Conservation (phyloP, 129 eudicot species). For the Saposhnikovia divaricata region DNA sequence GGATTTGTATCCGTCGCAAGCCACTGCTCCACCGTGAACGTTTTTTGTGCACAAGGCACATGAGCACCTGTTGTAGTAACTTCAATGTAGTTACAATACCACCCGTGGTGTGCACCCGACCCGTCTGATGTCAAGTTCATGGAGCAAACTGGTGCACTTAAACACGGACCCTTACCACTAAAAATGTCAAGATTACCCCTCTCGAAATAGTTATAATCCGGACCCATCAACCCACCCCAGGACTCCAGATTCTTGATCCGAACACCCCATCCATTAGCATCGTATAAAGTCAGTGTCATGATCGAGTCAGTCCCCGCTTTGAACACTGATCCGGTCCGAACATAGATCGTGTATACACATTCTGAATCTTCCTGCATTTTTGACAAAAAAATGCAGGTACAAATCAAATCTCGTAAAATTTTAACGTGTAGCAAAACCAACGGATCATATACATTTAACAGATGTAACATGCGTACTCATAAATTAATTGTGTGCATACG, state of each 20-base stretch:
- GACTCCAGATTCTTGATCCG: not conserved
- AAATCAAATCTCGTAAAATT: not conserved
- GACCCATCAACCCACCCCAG: not conserved
- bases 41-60: not conserved
- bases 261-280: not conserved
- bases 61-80: slow-evolving; percentile 1
- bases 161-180: not conserved
- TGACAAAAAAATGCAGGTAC: not conserved
- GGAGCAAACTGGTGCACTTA: not conserved
- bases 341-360: not conserved
- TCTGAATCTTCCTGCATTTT: not conserved
- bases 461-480: no score
- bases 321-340: not conserved
- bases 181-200: slow-evolving; percentile 2
- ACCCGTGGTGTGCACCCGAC: not conserved
- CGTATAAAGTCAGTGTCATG: not conserved
- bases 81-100: not conserved
- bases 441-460: no score
- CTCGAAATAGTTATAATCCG: not conserved
- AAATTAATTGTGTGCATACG: no score
- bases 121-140: slow-evolving; percentile 1
- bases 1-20: not conserved
- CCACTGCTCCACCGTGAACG: not conserved
- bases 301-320: not conserved
- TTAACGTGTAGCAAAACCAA: not conserved